phyloP scores from a whole-genome alignment of 176 grass and related monocot species.

The Aegilops speltoides region DNA sequence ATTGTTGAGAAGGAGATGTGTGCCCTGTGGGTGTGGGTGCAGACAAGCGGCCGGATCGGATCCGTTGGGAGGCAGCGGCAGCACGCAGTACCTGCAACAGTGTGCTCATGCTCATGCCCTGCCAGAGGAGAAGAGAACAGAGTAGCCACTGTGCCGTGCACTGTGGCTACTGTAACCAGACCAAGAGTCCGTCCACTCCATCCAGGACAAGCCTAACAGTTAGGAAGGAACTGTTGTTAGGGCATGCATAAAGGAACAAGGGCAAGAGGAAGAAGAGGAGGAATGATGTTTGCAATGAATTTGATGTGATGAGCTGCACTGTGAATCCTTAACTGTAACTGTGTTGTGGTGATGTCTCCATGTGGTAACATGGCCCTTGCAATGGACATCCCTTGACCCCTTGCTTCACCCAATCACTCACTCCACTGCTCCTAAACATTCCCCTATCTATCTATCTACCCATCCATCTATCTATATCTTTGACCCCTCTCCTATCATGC shows the following conservation, averaged over 20 bases:
- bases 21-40: not conserved
- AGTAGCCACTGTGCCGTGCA: not conserved
- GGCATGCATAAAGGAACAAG: not conserved
- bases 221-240: not conserved
- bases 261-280: not conserved
- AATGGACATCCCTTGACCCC: not conserved
- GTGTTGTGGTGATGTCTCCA: not conserved
- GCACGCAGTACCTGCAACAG: not conserved
- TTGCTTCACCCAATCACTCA: slow-evolving; percentile 6
- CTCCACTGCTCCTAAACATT: slow-evolving; percentile 14
- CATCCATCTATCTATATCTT: not conserved
- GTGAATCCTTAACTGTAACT: not conserved
- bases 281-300: not conserved
- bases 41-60: slow-evolving; percentile 1
- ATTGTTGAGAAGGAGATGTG: not conserved
- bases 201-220: not conserved
- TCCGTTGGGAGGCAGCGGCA: not conserved
- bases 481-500: not conserved
- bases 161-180: not conserved
- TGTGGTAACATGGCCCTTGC: not conserved
- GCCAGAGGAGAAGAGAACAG: not conserved
- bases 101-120: not conserved
- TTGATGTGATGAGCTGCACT: not conserved
- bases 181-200: not conserved
- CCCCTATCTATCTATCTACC: not conserved